Evolutionary conservation across 306 rosid species (phyloP).

Genomic region (Quercus parvula): DNA sequence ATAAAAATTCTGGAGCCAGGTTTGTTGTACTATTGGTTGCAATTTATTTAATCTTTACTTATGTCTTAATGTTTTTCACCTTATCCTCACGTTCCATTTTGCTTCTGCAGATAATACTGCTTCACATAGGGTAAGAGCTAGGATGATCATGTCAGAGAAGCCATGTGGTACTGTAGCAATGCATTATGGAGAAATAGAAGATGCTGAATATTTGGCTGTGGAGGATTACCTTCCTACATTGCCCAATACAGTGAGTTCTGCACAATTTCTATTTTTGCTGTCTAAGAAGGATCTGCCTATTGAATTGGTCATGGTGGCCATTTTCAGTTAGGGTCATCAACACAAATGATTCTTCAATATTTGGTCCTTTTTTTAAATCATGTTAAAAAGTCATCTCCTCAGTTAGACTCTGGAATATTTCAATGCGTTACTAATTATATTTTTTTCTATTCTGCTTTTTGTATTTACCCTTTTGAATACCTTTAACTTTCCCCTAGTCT

Average conservation of each 20-base stretch:
- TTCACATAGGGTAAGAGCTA: slow-evolving; percentile 43
- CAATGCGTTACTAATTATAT: not conserved
- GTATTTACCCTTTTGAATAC: not conserved
- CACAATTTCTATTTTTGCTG: slow-evolving; percentile 4
- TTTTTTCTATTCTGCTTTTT: not conserved
- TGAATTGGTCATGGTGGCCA: not conserved
- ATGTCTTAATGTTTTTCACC: slow-evolving; percentile 15
- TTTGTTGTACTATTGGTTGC: slow-evolving; percentile 26
- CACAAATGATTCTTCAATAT: not conserved
- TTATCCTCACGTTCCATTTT: slow-evolving; percentile 28
- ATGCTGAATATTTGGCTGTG: slow-evolving; percentile 36
- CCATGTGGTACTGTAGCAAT: slow-evolving; percentile 85
- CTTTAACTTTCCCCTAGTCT: not conserved
- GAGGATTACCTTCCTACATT: slow-evolving; percentile 85
- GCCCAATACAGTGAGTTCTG: slow-evolving; percentile 82
- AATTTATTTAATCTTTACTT: slow-evolving; percentile 12
- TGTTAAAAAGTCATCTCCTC: not conserved
- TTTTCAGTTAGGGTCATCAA: not conserved
- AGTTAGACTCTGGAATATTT: not conserved
- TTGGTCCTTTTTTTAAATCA: not conserved
- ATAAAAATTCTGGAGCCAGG: slow-evolving; percentile 55
- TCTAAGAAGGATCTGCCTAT: slow-evolving; percentile 16
- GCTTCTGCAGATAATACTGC: slow-evolving; percentile 52
- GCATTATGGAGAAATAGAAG: slow-evolving; percentile 69
- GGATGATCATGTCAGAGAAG: slow-evolving; percentile 85